These are phyloP conservation scores for Ogataea trehaloabstinens DNA, from an alignment of 805 yeast species.

Conservation along the genomic window DNA sequence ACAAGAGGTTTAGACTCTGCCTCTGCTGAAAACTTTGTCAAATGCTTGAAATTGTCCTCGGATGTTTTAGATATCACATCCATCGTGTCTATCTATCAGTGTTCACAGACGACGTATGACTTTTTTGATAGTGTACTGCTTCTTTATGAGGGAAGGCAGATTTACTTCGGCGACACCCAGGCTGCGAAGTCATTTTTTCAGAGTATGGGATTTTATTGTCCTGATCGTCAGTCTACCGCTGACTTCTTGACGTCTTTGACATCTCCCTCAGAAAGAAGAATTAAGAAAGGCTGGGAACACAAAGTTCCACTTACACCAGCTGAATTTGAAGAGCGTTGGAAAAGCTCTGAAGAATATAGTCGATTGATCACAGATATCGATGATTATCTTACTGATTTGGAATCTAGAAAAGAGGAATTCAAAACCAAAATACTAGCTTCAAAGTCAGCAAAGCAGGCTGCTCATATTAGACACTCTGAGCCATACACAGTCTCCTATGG, in stretches of 20 bases:
- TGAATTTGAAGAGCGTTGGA: conserved; percentile 41
- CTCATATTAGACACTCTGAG: conserved; percentile 21
- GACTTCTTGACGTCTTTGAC: conserved; percentile 38
- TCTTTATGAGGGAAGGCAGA: conserved; percentile 40
- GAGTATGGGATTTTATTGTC: conserved; percentile 39
- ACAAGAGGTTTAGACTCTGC: conserved; percentile 68
- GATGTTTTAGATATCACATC: conserved; percentile 42
- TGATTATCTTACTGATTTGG: conserved; percentile 16
- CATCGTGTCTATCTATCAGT: conserved; percentile 43
- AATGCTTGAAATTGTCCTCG: conserved; percentile 51
- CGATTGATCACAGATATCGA: conserved; percentile 35
- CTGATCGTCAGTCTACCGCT: conserved; percentile 41
- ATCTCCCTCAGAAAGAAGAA: conserved; percentile 29
- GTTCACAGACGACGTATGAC: conserved; percentile 38
- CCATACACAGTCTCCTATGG: conserved; percentile 51
- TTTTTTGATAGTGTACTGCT: conserved; percentile 37
- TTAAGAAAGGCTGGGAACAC: conserved; percentile 31
- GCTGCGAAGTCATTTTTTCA: conserved; percentile 35
- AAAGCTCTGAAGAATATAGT: conserved; percentile 29
- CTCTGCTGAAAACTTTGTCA: conserved; percentile 57
- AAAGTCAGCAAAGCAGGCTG: conserved; percentile 40
- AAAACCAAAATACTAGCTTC: conserved; percentile 41
- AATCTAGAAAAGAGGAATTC: conserved; percentile 25
- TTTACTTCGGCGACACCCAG: conserved; percentile 33
- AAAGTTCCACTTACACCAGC: conserved; percentile 36